Evolutionary conservation across 2,329 filamentous ascomycete species (phyloP), one percentile per base, ranked within the genome.

Genomic region (Phialemonium atrogriseum): DNA sequence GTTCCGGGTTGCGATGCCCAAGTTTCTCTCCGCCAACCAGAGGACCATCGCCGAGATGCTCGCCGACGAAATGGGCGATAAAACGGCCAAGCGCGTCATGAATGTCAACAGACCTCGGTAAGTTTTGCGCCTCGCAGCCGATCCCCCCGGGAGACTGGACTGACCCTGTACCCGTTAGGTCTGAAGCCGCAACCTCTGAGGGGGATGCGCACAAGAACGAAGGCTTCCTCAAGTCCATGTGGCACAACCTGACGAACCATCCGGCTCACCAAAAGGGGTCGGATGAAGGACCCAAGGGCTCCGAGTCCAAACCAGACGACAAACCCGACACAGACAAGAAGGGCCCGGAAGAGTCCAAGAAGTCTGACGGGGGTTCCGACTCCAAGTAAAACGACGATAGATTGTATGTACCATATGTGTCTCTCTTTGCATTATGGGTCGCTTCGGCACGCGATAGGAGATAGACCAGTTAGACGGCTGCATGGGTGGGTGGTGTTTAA

Each of bases 1-100:
- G 56, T 98, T 94, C 71, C 86, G 86, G 56, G 84, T 98, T 27
- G 66, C 74, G 33, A 94, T 96, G 85, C 91, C 91, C 27, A 96
- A 94, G 62, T 95, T 89, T 50, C 68, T 98, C 42, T 86, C 74
- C 33, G 74, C 82, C 27, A 96, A 94, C 61, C 88, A 98, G 64
- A 74, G 91, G 33, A 93, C 85, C 1, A 83, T 98, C 37, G 63
- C 94, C 26, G 91, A 98, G 64, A 89, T 96, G 76, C 74, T 98
- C 42, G 91, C 91, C 6, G 88, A 98, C 48, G 91, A 98, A 64
- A 82, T 98, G 77, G 80, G 75, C 23, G 91, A 98, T 59, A 87
- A 88, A 65, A 85, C 76, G 17, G 91, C 91, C 20, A 91, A 85
- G 64, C 73, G 91, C 27, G 76, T 94, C 35, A 96, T 98, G 87